These are phyloP conservation scores for Magnolia changhungtana DNA, from an alignment of 164 flowering plant species.

Conservation along the genomic window DNA sequence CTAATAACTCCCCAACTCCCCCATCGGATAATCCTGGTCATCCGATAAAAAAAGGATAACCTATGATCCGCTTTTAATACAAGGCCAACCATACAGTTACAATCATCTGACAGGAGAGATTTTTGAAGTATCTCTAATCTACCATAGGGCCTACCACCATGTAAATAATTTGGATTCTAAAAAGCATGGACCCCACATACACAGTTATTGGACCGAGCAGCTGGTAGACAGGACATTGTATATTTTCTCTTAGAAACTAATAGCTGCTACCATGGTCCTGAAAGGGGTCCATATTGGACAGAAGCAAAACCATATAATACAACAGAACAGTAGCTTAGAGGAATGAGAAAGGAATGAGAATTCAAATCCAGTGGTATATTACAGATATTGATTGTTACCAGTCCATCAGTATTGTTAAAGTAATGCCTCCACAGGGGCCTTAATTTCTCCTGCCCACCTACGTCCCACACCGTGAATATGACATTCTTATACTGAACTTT, in stretches of 20 bases:
- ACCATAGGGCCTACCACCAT: not conserved
- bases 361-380: not conserved
- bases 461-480: slow-evolving; percentile 96
- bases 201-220: not conserved
- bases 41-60: not conserved
- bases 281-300: no score
- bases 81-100: not conserved
- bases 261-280: not conserved
- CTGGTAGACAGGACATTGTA: not conserved
- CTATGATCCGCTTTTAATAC: not conserved
- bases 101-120: not conserved
- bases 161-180: not conserved
- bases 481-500: slow-evolving; percentile 99
- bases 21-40: not conserved
- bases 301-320: no score
- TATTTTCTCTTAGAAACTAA: not conserved
- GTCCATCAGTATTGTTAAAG: slow-evolving; percentile 93
- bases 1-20: not conserved
- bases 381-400: slow-evolving; percentile 44
- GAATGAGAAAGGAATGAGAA: not conserved
- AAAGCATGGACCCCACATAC: not conserved
- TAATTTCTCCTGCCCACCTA: slow-evolving; percentile 97
- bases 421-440: slow-evolving; percentile 99
- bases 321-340: not conserved
- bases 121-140: not conserved